Conservation (phyloP, 768 basidiomycete genomes). For the Paxillus involutus region DNA sequence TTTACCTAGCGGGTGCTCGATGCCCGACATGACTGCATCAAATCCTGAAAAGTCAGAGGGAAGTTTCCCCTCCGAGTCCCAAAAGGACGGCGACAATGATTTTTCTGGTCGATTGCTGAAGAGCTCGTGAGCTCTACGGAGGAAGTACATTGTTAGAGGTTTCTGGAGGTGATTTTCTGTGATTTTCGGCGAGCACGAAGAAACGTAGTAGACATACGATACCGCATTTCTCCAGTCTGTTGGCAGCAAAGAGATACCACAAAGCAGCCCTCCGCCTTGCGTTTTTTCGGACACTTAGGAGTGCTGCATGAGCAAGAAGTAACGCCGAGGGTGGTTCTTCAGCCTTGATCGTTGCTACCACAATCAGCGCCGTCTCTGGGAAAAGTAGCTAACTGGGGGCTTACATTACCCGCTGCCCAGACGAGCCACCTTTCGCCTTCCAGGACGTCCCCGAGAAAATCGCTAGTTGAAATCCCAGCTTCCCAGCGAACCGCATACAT, state of each 20-base stretch:
- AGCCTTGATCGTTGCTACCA: conserved; percentile 48
- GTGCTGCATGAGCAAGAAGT: conserved; percentile 78
- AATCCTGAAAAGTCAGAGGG: conserved; percentile 44
- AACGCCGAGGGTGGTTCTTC: conserved; percentile 82
- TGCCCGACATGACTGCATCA: conserved; percentile 64
- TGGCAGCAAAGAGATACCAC: conserved; percentile 79
- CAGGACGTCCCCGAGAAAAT: conserved; percentile 56
- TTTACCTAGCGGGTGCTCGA: conserved; percentile 79
- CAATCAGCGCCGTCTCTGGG: conserved; percentile 23
- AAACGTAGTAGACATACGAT: conserved; percentile 53
- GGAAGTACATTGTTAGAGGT: conserved; percentile 81
- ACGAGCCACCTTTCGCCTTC: conserved; percentile 87
- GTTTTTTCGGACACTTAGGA: conserved; percentile 59
- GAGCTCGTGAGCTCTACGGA: conserved; percentile 67
- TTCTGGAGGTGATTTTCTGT: conserved; percentile 47
- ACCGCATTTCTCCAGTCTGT: conserved; percentile 78
- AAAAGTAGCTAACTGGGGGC: conserved; percentile 25
- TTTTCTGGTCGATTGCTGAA: conserved; percentile 53
- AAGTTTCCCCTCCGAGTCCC: conserved; percentile 64
- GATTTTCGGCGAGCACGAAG: conserved; percentile 2
- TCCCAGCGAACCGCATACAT: conserved; percentile 79
- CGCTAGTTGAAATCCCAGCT: conserved; percentile 51
- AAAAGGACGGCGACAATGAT: conserved; percentile 75
- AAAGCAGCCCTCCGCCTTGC: conserved; percentile 66
- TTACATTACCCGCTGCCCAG: conserved; percentile 80